Evolutionary conservation across 192 early-diverging fungal genomes (phyloP), one percentile per base, ranked within the genome.

Genomic region (Borealophlyctis nickersoniae): DNA sequence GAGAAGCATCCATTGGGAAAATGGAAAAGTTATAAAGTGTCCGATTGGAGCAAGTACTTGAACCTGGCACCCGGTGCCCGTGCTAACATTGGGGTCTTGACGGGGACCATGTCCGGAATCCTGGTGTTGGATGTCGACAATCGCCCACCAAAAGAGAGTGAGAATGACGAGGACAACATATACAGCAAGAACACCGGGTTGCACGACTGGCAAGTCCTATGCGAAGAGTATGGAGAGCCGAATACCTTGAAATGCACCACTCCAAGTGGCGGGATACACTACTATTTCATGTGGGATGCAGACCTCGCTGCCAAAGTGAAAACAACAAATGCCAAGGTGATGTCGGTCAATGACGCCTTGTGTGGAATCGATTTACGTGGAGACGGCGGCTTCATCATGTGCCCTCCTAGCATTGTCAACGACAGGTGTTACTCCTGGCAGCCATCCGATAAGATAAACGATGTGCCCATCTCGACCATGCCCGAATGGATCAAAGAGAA

Each of bases 281-380:
- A 63, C 45, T 55, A 63, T 35, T 63, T 63, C 52, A 4, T 7
- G 27, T 56, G 32, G 27, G 62, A 63, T 55, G 62, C 24, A 28
- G 27, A 22, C 4, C 55, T 63, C 4, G 26, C n/a, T 19, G 19
- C 29, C 5, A 23, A 27, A 13, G 62, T 63, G 9, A 55, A 53
- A 31, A 63, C 62, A 22, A 63, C 62, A 11, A 55, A 53, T 28
- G 28, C 62, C 4, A 22, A 27, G 26, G 62, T 63, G 22, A 63
- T 63, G 51, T 53, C 62, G 29, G 55, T 63, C 24, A 52, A 63
- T 56, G 62, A 55, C 13, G 4, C 13, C 24, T 27, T 63, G 3
- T 63, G 62, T 33, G 27, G 51, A 7, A 63, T 63, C 19, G 62
- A 63, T 27, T 55, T 53, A 33, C 26, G 62, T 4, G 62, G 62